phyloP scores from a whole-genome alignment of 495 filamentous ascomycete genomes.

The Penicilliopsis zonata region DNA sequence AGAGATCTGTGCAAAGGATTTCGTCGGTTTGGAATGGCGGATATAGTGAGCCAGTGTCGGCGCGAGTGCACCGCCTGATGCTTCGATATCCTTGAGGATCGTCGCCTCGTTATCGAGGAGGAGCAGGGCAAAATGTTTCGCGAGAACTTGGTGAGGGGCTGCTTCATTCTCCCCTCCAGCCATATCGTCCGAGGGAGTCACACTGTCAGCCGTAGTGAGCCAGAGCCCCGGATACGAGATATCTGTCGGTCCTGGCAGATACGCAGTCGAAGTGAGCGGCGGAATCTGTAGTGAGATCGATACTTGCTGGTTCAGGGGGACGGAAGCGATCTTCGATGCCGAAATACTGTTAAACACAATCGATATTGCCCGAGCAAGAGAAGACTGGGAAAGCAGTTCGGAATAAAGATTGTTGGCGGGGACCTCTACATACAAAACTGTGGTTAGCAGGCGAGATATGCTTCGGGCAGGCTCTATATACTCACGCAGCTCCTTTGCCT shows the following conservation, averaged over 20 bases:
- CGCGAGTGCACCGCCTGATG: conserved; percentile 58
- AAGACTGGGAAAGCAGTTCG: conserved; percentile 60
- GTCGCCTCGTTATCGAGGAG: conserved; percentile 74
- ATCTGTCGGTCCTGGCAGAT: conserved; percentile 55
- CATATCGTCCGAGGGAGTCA: conserved; percentile 50
- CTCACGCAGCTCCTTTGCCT: conserved; percentile 64
- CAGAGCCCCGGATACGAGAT: conserved; percentile 60
- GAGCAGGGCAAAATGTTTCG: conserved; percentile 76
- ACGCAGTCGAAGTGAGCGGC: conserved; percentile 59
- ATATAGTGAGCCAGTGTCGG: conserved; percentile 73
- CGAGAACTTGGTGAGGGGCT: conserved; percentile 44
- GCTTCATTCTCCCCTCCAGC: conserved; percentile 41
- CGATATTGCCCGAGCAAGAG: conserved; percentile 73
- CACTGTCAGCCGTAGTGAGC: conserved; percentile 74
- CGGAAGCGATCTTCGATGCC: conserved; percentile 66
- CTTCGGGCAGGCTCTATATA: conserved; percentile 3
- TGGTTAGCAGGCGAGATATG: conserved; percentile 2
- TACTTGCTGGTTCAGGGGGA: conserved; percentile 44
- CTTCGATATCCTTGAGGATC: conserved; percentile 72
- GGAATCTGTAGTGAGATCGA: conserved; percentile 82
- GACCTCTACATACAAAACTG: conserved; percentile 15
- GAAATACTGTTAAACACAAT: conserved; percentile 72
- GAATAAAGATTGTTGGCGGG: conserved; percentile 30
- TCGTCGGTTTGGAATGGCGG: conserved; percentile 66
- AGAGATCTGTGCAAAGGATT: conserved; percentile 75